These are phyloP conservation scores for Pseudocercospora fuligena DNA, from an alignment of 2,329 filamentous ascomycete species.

Conservation along the genomic window DNA sequence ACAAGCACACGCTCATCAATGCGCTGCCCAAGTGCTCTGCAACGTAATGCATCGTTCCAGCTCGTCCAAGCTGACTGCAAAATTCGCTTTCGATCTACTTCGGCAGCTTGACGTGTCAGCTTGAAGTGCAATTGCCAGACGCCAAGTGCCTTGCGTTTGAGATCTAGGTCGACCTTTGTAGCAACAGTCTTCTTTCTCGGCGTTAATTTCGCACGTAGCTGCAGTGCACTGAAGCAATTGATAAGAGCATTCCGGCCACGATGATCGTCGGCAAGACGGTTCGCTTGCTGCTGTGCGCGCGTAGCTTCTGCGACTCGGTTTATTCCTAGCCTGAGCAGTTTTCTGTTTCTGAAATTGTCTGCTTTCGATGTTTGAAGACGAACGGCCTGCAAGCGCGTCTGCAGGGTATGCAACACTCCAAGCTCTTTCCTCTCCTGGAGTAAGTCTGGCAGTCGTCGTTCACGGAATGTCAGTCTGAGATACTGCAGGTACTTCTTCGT, in stretches of 20 bases:
- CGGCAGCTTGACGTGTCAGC: constrained; percentile 49
- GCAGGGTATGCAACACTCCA: constrained; percentile 18
- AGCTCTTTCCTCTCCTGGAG: constrained; percentile 15
- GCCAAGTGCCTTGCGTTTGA: constrained; percentile 53
- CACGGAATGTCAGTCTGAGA: constrained; percentile 34
- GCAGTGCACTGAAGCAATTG: constrained; percentile 39
- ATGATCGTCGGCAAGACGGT: constrained; percentile 12
- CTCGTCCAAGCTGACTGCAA: constrained; percentile 62
- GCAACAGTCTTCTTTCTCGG: constrained; percentile 50
- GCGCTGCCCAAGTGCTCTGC: constrained; percentile 55
- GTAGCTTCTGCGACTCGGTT: neutral
- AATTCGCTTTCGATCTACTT: constrained; percentile 58
- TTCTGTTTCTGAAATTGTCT: constrained; percentile 10
- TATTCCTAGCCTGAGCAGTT: neutral
- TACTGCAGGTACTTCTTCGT: constrained; percentile 33
- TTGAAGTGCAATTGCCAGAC: constrained; percentile 55
- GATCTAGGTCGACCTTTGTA: constrained; percentile 50
- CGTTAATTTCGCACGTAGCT: constrained; percentile 48
- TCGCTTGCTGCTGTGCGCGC: constrained; percentile 8
- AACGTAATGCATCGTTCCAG: constrained; percentile 67
- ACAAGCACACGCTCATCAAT: constrained; percentile 62
- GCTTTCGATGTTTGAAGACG: constrained; percentile 22
- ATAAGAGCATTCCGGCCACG: constrained; percentile 7
- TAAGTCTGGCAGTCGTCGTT: constrained; percentile 35
- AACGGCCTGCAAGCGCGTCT: constrained; percentile 10